Conservation (phyloP, 768 basidiomycete species). For the Collybia sp. region DNA sequence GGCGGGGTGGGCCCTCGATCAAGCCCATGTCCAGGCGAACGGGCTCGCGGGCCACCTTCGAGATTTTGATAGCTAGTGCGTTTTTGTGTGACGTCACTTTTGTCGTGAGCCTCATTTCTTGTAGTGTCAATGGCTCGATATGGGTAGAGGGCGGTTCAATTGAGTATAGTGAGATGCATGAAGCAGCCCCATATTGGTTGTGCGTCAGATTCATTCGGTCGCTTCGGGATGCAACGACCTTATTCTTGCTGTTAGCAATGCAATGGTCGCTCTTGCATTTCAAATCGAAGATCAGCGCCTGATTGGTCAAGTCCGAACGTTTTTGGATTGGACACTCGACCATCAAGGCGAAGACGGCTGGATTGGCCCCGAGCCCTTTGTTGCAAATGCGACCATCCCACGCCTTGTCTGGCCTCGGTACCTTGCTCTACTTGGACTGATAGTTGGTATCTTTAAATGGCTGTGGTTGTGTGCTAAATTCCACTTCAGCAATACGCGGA, state of each 20-base stretch:
- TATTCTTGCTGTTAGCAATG: constrained; percentile 21
- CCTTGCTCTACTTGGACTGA: constrained; percentile 30
- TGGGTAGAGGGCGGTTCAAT: constrained; percentile 37
- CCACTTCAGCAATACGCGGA: constrained; percentile 35
- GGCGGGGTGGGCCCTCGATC: constrained; percentile 32
- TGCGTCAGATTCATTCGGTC: constrained; percentile 15
- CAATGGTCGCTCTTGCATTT: constrained; percentile 36
- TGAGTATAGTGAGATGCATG: constrained; percentile 41
- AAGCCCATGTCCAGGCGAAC: constrained; percentile 35
- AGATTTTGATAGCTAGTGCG: constrained; percentile 36
- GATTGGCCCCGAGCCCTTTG: constrained; percentile 35
- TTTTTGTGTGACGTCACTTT: neutral
- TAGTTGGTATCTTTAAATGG: constrained; percentile 17
- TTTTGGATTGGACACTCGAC: constrained; percentile 34
- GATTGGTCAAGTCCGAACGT: constrained; percentile 30
- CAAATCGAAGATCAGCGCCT: constrained; percentile 31
- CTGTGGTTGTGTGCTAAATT: neutral
- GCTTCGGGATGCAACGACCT: neutral
- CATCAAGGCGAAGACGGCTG: constrained; percentile 34
- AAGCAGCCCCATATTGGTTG: constrained; percentile 40
- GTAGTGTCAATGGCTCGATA: constrained; percentile 36
- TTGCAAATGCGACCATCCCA: constrained; percentile 29
- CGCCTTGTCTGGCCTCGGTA: constrained; percentile 39
- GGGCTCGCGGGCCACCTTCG: constrained; percentile 35
- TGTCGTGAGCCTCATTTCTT: neutral